phyloP scores from a whole-genome alignment of 73 alveolate genomes.

The Durusdinium trenchii region DNA sequence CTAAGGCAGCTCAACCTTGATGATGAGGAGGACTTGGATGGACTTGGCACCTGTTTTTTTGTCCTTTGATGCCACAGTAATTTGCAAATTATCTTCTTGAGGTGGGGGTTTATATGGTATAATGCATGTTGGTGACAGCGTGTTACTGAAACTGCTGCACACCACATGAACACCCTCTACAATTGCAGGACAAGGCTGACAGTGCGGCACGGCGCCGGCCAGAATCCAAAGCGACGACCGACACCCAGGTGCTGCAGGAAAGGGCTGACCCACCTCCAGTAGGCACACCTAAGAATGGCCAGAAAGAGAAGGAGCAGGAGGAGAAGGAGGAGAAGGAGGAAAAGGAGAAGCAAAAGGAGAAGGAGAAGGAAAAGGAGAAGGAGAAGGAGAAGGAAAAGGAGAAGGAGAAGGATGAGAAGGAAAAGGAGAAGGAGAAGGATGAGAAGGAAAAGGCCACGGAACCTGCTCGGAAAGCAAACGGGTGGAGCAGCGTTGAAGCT shows the following conservation, averaged over 20 bases:
- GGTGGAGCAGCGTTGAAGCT: neutral
- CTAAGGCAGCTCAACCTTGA: slow-evolving; percentile 44
- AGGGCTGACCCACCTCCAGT: neutral
- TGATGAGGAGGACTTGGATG: neutral
- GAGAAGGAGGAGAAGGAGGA: neutral
- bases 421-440: neutral
- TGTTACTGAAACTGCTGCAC: no score
- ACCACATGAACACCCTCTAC: no score
- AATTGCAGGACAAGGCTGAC: neutral
- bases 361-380: neutral
- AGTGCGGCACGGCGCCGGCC: neutral
- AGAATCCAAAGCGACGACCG: neutral
- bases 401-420: neutral
- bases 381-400: neutral
- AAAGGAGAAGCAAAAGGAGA: neutral
- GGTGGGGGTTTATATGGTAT: no score
- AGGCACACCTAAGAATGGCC: neutral
- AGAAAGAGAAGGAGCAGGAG: neutral
- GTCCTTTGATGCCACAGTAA: neutral
- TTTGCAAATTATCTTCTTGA: neutral
- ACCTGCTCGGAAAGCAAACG: neutral
- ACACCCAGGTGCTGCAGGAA: neutral
- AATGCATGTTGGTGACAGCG: no score
- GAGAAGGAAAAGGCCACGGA: neutral
- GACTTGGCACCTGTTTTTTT: neutral